A percentile compares a stretch with the other conserved stretches of the same genome.
These are phyloP conservation scores for Xanthoconium separans DNA, from an alignment of 1,284 basidiomycete species.

Conservation along the genomic window DNA sequence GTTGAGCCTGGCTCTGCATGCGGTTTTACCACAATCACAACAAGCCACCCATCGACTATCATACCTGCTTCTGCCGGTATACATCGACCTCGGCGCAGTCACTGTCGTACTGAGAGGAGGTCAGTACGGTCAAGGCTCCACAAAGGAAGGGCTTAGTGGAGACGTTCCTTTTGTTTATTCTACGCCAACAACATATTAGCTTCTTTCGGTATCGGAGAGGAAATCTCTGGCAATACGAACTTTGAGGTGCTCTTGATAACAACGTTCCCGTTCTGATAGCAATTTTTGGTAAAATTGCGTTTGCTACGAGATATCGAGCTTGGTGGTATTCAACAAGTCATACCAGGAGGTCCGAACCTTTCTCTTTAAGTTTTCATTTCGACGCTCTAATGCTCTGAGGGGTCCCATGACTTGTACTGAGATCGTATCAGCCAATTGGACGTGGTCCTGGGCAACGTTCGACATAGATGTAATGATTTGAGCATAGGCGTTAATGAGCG, in stretches of 20 bases:
- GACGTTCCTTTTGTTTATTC: slow-evolving; percentile 70
- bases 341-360: slow-evolving; percentile 42
- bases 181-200: slow-evolving; percentile 29
- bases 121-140: slow-evolving; percentile 4
- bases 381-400: slow-evolving; percentile 58
- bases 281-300: slow-evolving; percentile 70
- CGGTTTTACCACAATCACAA: slow-evolving; percentile 1
- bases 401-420: slow-evolving; percentile 61
- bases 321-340: slow-evolving; percentile 3
- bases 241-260: slow-evolving; percentile 68
- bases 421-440: slow-evolving; percentile 62
- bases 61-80: slow-evolving; percentile 75
- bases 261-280: slow-evolving; percentile 64
- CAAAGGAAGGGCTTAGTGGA: background rate
- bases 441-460: slow-evolving; percentile 65
- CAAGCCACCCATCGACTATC: slow-evolving; percentile 1
- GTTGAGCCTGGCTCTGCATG: slow-evolving; percentile 57
- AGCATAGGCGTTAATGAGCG: slow-evolving; percentile 64
- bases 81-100: slow-evolving; percentile 70
- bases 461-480: slow-evolving; percentile 62
- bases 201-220: background rate
- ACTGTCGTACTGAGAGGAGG: slow-evolving; percentile 62
- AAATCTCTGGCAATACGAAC: slow-evolving; percentile 37
- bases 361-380: slow-evolving; percentile 65
- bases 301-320: slow-evolving; percentile 45